Evolutionary conservation across 768 basidiomycete genomes (phyloP).

Genomic region (Collybiopsis luxurians): DNA sequence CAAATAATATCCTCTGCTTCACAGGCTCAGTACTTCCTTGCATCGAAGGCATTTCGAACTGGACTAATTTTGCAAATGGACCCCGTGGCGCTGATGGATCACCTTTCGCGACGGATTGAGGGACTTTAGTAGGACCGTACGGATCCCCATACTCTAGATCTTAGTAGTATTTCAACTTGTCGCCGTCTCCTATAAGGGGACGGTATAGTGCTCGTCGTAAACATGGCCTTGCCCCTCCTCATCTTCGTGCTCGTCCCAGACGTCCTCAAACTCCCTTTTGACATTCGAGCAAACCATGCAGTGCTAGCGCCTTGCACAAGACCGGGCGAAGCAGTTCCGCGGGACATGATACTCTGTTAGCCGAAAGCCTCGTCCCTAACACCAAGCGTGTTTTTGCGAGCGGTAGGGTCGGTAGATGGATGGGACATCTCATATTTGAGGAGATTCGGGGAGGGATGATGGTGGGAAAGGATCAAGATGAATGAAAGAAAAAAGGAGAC

Average conservation of each 20-base stretch:
- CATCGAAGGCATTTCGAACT: neutral
- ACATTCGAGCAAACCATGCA: neutral
- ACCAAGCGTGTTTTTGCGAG: neutral
- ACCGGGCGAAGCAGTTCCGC: conserved; percentile 4
- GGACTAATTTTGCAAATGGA: neutral
- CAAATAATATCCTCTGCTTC: conserved; percentile 74
- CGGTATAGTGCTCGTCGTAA: conserved; percentile 19
- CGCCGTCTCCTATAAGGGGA: conserved; percentile 30
- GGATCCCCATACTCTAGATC: conserved; percentile 44
- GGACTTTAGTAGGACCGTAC: neutral
- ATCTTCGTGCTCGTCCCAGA: conserved; percentile 20
- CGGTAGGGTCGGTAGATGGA: neutral
- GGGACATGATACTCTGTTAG: conserved; percentile 13
- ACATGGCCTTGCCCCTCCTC: conserved; percentile 25
- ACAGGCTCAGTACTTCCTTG: conserved; percentile 51
- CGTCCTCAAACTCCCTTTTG: neutral
- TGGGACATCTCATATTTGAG: neutral
- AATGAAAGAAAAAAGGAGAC: too few relatives aligned
- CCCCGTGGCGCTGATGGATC: neutral
- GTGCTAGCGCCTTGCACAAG: conserved; percentile 13
- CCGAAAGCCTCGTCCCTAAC: conserved; percentile 20
- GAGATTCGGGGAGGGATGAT: neutral
- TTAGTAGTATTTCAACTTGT: conserved; percentile 35
- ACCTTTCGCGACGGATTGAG: neutral
- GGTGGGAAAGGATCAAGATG: neutral